A percentile compares a stretch with the other conserved stretches of the same genome.
Evolutionary conservation across 2,329 filamentous ascomycete genomes (phyloP).

Genomic region (Seiridium unicorne): DNA sequence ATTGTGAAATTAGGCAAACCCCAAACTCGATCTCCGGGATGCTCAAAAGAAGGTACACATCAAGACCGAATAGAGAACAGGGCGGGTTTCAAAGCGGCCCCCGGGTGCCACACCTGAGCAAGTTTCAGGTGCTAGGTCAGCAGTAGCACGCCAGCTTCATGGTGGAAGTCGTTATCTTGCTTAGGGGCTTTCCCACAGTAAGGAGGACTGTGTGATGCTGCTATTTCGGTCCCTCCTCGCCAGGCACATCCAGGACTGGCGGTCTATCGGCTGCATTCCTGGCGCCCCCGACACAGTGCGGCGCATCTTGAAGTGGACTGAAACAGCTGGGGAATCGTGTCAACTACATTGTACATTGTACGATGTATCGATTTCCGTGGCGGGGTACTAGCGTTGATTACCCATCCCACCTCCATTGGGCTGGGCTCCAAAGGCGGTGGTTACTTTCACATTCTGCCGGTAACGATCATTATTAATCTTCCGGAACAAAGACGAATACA

Average conservation of each 20-base stretch:
- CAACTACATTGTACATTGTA: background rate
- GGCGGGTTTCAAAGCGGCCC: conserved; percentile 3
- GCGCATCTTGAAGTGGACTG: background rate
- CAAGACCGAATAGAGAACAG: background rate
- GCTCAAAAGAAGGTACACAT: background rate
- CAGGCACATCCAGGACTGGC: too few species aligned
- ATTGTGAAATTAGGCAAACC: too few species aligned
- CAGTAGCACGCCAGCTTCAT: background rate
- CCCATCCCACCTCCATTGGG: background rate
- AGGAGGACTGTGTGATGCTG: background rate
- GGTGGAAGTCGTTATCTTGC: background rate
- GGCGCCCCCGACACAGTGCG: background rate
- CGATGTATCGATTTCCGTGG: background rate
- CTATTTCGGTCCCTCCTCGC: background rate
- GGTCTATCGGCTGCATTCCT: background rate
- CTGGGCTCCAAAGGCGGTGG: background rate
- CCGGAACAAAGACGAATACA: background rate
- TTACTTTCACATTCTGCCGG: background rate
- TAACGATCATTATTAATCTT: background rate
- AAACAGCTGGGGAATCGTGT: background rate
- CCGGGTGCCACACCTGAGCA: conserved; percentile 1
- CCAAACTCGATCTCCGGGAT: too few species aligned
- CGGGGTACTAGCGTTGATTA: background rate
- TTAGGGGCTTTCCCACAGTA: background rate
- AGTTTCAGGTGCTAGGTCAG: conserved; percentile 2